Conservation (phyloP, 2,329 filamentous ascomycete species). For the Colletotrichum endophyticum region DNA sequence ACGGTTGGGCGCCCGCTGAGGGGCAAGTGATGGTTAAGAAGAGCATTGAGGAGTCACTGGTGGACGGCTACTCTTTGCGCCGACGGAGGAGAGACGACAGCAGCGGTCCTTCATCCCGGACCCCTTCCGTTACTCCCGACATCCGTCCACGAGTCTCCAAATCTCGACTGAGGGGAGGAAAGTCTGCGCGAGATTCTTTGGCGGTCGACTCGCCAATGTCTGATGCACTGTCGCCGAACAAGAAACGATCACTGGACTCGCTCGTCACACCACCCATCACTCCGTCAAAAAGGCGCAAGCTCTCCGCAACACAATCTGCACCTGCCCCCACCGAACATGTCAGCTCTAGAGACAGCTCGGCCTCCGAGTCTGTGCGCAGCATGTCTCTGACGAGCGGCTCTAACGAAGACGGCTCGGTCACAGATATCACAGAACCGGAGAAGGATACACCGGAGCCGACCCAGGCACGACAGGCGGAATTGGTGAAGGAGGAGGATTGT, state of each 20-base stretch:
- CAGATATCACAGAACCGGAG: constrained; percentile 56
- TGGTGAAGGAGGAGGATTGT: constrained; percentile 37
- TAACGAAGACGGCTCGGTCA: constrained; percentile 35
- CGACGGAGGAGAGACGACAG: constrained; percentile 57
- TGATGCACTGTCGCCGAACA: constrained; percentile 32
- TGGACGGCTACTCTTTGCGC: constrained; percentile 61
- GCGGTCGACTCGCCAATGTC: constrained; percentile 22
- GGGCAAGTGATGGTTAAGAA: constrained; percentile 49
- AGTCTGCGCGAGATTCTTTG: constrained; percentile 18
- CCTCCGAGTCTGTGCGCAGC: constrained; percentile 30
- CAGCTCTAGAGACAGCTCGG: constrained; percentile 44
- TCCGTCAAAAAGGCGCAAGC: constrained; percentile 56
- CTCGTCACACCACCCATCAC: constrained; percentile 61
- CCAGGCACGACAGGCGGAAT: constrained; percentile 32
- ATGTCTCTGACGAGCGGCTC: constrained; percentile 35
- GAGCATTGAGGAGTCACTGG: constrained; percentile 58
- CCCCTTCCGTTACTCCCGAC: constrained; percentile 49
- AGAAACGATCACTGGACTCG: constrained; percentile 46
- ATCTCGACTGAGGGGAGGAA: constrained; percentile 31
- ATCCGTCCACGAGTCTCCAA: constrained; percentile 17
- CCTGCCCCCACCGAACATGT: constrained; percentile 17
- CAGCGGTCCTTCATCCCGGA: constrained; percentile 55
- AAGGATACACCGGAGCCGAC: constrained; percentile 48
- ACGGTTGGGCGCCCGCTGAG: constrained; percentile 77
- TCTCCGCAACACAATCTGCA: constrained; percentile 28